phyloP scores from a whole-genome alignment of 2,329 filamentous ascomycete species.

The Stachybotrys elegans region DNA sequence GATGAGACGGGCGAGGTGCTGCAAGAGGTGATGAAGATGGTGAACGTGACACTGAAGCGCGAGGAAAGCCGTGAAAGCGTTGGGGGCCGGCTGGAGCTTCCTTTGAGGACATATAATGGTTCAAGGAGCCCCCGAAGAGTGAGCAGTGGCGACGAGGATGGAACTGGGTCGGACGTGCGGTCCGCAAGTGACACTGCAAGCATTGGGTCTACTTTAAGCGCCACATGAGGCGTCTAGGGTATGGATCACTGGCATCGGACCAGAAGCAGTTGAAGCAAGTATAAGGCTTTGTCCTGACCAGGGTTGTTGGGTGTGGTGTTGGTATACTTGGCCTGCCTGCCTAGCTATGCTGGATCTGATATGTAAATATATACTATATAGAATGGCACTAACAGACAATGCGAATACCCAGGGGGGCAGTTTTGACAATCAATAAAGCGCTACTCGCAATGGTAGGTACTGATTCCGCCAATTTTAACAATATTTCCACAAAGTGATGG shows the following conservation, averaged over 20 bases:
- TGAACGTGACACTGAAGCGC: constrained; percentile 36
- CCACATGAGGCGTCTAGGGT: constrained; percentile 9
- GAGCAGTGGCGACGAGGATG: constrained; percentile 27
- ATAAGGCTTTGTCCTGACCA: too few species aligned
- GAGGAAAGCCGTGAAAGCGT: constrained; percentile 19
- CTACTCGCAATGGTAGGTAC: too few species aligned
- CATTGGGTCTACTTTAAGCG: constrained; percentile 28
- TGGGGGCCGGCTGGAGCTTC: constrained; percentile 26
- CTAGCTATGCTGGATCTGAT: too few species aligned
- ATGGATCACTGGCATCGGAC: constrained; percentile 5
- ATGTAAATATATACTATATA: too few species aligned
- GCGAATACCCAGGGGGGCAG: too few species aligned
- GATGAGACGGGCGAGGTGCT: constrained; percentile 82
- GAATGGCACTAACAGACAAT: too few species aligned
- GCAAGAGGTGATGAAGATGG: constrained; percentile 62
- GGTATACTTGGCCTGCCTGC: too few species aligned
- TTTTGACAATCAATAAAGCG: too few species aligned
- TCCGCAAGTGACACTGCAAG: constrained; percentile 33
- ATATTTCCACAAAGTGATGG: too few species aligned
- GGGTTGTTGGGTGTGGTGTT: too few species aligned
- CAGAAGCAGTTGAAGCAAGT: too few species aligned
- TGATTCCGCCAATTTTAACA: too few species aligned
- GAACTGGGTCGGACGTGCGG: constrained; percentile 28
- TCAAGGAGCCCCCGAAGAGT: constrained; percentile 17
- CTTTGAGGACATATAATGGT: constrained; percentile 24